Conservation (phyloP, 108 stramenopile genomes). For the Conticribra weissflogii region DNA sequence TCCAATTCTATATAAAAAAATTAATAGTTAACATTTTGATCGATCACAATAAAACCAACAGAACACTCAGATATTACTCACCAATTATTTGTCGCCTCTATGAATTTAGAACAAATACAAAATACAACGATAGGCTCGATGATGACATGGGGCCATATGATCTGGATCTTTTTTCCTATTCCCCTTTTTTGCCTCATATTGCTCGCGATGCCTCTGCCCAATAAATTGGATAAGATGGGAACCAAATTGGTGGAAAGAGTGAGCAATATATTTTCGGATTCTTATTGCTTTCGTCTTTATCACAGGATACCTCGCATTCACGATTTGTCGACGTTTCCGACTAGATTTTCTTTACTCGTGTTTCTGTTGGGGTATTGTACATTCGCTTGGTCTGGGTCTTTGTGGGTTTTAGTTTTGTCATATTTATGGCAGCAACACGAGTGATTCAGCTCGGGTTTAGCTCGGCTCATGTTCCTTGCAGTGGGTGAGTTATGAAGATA, state of each 20-base stretch:
- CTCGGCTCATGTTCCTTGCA: constrained; percentile 40
- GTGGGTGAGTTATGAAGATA: constrained; percentile 38
- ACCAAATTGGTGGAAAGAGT: constrained; percentile 28
- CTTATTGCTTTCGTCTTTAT: background rate
- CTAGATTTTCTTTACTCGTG: constrained; percentile 49
- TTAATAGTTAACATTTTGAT: too few species aligned
- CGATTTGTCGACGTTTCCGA: background rate
- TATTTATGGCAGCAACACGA: constrained; percentile 25
- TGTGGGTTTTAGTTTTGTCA: constrained; percentile 24
- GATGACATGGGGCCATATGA: constrained; percentile 45
- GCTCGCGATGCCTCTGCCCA: constrained; percentile 29
- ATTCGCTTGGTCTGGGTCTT: constrained; percentile 46
- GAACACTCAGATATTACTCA: too few species aligned
- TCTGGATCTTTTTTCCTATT: constrained; percentile 48
- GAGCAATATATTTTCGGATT: background rate
- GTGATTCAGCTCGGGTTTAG: constrained; percentile 31
- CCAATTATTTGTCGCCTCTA: too few species aligned
- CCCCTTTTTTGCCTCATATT: constrained; percentile 38
- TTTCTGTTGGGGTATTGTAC: constrained; percentile 28
- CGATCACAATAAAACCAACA: too few species aligned
- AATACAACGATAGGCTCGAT: constrained; percentile 25
- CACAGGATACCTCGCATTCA: background rate
- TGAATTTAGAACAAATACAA: constrained; percentile 25
- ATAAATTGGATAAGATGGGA: constrained; percentile 24
- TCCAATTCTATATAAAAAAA: too few species aligned